Evolutionary conservation across 352 stramenopile species (phyloP).

Genomic region (Pythium plurisporium): DNA sequence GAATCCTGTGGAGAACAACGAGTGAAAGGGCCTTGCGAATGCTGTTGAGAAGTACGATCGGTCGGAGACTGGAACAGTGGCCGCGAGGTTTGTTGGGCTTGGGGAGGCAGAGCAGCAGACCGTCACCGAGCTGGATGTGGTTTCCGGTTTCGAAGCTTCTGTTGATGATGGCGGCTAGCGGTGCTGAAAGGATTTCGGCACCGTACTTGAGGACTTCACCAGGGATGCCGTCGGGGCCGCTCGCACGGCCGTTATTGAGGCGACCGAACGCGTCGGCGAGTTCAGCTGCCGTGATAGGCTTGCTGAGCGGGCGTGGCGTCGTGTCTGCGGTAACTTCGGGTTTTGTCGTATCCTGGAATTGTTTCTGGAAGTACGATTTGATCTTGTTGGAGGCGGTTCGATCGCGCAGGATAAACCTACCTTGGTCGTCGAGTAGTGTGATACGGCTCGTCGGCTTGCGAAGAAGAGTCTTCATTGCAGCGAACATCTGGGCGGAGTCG

Average conservation of each 20-base stretch:
- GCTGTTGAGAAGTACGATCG: constrained; percentile 1
- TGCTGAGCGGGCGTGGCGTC: background rate
- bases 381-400: no score
- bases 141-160: background rate
- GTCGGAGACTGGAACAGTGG: constrained; percentile 3
- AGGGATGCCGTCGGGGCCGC: background rate
- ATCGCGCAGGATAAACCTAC: no score
- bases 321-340: background rate
- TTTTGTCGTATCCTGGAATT: background rate
- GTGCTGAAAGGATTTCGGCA: background rate
- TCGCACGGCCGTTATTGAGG: background rate
- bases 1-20: constrained; percentile 2
- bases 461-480: no score
- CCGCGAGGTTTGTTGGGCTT: constrained; percentile 7
- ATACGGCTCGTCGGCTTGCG: no score
- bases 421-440: no score
- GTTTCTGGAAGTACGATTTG: no score
- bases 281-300: background rate
- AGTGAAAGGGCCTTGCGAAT: constrained; percentile 4
- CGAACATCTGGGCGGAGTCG: no score
- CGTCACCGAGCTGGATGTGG: constrained; percentile 4
- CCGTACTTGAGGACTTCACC: background rate
- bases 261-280: background rate
- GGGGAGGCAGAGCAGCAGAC: constrained; percentile 1
- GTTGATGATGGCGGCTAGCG: constrained; percentile 1